These are phyloP conservation scores for Phytopythium vexans DNA, from an alignment of 352 stramenopile genomes.

Conservation along the genomic window DNA sequence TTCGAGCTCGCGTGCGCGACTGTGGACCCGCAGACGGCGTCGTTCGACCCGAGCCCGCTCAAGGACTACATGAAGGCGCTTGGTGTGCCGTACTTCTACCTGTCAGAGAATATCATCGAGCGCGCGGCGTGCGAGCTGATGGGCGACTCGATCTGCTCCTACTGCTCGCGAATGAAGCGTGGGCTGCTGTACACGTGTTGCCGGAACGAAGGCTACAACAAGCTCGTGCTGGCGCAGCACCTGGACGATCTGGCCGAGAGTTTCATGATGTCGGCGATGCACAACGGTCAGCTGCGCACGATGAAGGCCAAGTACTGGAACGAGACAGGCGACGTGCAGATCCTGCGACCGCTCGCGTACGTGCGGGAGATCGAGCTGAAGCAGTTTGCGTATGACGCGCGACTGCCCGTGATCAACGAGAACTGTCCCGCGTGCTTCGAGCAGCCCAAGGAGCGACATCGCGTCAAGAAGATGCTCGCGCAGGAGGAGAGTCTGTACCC, in stretches of 20 bases:
- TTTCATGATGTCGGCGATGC: conserved; percentile 98
- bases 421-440: conserved; percentile 99
- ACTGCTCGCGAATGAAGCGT: conserved; percentile 97
- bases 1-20: conserved; percentile 96
- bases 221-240: conserved; percentile 94
- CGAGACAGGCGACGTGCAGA: conserved; percentile 90
- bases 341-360: conserved; percentile 96
- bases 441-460: conserved; percentile 95
- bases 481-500: conserved; percentile 94
- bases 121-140: conserved; percentile 85
- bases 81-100: conserved; percentile 94
- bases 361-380: conserved; percentile 93
- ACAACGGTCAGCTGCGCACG: conserved; percentile 97
- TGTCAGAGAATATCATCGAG: conserved; percentile 92
- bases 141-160: conserved; percentile 93
- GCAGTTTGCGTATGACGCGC: conserved; percentile 73
- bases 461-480: conserved; percentile 97
- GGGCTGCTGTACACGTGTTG: conserved; percentile 96
- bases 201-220: conserved; percentile 92
- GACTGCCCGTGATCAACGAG: conserved; percentile 98
- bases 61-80: conserved; percentile 96
- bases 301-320: conserved; percentile 99
- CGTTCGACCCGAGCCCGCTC: conserved; percentile 95
- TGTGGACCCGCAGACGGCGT: conserved; percentile 96
- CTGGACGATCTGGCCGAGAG: conserved; percentile 97